Evolutionary conservation across 805 yeast genomes (phyloP), one percentile per base, ranked within the genome.

Genomic region (Nakazawaea ernobii): DNA sequence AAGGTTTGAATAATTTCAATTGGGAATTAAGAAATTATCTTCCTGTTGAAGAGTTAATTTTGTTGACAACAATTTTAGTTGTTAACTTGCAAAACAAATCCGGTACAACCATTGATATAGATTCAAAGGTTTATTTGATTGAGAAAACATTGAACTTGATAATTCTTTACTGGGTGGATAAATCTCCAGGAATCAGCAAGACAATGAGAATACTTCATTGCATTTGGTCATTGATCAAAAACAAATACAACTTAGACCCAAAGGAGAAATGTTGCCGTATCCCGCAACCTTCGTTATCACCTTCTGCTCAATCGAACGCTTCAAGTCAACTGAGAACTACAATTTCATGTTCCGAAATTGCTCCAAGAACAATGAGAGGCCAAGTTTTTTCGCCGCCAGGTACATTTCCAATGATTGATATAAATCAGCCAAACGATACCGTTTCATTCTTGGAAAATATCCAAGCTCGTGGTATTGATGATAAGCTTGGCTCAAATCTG

Each of bases 1-100:
- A 62, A 39, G 70, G 73, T 43, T 76, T 73, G 56, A 78, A 78
- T 6, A 70, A 73, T 48, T 80, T 67, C 59, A 80, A 79, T 53
- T 80, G 85, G 85, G 80, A 78, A 52, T 69, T 79, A 42, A 73
- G 79, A 55, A 67, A 82, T 39, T 76, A 78, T n/a, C 71, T 80
- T 42, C 86, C 86, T 2, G 66, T 79, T 44, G 84, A 80, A 59
- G 77, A 82, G 7, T 69, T 80, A 13, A 74, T 79, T 11, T 58
- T 79, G 45, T 62, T 79, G 50, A 65, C 77, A 53, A 74, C 77
- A 11, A 75, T 79, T 30, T 66, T 80, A 43, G 70, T 77, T 2
- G 74, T 78, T 7, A 81, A 79, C 56, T 65, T 78, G 57, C 74
- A 74, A 49, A 68, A 63, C 14, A 58, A 57, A 1, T 48, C 66